Conservation (phyloP, 305 asterid species). For the Rubia tinctorum region DNA sequence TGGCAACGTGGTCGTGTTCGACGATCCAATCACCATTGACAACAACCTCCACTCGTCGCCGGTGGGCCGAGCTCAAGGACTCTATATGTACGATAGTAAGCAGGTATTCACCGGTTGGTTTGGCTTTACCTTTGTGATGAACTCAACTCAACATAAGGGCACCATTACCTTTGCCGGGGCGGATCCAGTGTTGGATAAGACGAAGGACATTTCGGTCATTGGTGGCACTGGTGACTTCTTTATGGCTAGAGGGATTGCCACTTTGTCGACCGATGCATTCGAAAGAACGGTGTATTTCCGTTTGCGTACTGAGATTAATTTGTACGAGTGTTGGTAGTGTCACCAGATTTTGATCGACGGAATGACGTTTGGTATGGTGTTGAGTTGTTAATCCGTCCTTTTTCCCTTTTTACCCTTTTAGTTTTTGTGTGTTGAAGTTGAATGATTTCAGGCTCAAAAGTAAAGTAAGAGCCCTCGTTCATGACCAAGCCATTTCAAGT, state of each 20-base stretch:
- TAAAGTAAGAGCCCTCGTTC: background rate
- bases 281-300: conserved; percentile 50
- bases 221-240: conserved; percentile 61
- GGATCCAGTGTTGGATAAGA: conserved; percentile 51
- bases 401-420: background rate
- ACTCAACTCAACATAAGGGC: conserved; percentile 43
- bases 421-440: background rate
- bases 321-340: conserved; percentile 42
- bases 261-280: conserved; percentile 40
- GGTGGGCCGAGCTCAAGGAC: conserved; percentile 60
- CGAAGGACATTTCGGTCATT: conserved; percentile 48
- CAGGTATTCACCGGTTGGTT: conserved; percentile 46
- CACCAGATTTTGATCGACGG: background rate
- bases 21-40: conserved; percentile 53
- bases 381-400: background rate
- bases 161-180: conserved; percentile 46
- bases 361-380: background rate
- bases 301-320: conserved; percentile 36
- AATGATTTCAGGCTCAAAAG: background rate
- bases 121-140: conserved; percentile 44
- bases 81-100: conserved; percentile 44
- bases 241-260: conserved; percentile 48
- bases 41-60: conserved; percentile 48
- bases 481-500: background rate
- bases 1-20: conserved; percentile 50